phyloP scores from a whole-genome alignment of 2,329 filamentous ascomycete species.

The Aureobasidium sp. region DNA sequence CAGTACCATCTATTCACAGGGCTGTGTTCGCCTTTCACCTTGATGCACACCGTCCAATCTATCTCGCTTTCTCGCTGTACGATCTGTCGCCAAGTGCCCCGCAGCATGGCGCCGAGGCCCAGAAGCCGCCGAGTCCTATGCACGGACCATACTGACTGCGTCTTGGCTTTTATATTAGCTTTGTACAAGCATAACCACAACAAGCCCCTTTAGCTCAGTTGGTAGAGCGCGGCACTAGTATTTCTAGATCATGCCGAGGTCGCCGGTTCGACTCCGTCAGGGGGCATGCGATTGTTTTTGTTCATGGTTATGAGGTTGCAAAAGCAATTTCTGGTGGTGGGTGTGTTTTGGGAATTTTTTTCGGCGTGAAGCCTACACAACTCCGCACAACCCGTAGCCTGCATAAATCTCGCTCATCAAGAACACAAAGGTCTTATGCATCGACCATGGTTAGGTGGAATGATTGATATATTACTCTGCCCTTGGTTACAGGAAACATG shows the following conservation, averaged over 20 bases:
- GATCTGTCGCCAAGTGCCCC: neutral
- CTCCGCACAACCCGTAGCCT: neutral
- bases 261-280: constrained; percentile 14
- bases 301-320: neutral
- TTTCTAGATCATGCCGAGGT: constrained; percentile 5
- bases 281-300: neutral
- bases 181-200: neutral
- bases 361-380: neutral
- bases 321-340: neutral
- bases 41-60: neutral
- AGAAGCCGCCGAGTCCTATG: neutral
- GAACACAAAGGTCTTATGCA: neutral
- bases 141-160: neutral
- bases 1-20: neutral
- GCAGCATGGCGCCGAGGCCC: neutral
- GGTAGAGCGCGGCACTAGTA: constrained; percentile 15
- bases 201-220: constrained; percentile 13
- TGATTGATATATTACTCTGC: neutral
- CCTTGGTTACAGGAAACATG: too few relatives aligned
- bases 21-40: neutral
- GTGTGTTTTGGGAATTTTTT: neutral
- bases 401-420: neutral
- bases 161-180: neutral
- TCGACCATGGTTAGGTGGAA: neutral
- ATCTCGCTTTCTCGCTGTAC: neutral